Base-by-base conservation (phyloP, 371 early-diverging fungal species). In the Mortierella sp. region DNA sequence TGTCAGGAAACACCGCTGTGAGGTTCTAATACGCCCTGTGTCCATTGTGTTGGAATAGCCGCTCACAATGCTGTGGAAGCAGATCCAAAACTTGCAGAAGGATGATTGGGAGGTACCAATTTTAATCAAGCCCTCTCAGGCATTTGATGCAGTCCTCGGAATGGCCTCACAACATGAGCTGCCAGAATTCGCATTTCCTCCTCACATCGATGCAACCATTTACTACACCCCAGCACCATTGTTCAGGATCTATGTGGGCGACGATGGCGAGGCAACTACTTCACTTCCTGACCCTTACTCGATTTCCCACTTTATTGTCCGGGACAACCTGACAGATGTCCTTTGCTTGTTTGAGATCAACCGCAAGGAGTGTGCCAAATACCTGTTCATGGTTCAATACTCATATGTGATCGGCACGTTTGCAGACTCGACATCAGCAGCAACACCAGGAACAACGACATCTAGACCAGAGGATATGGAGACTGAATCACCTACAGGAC, bases 301-400 rank as follows among this genome's bases (percentile, higher is more conserved):
- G 9, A 85, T 95, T 28, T 83, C 88, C 17, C 88, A 93, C 44
- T 93, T 88, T 77, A 81, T 96, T 40, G 72, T 96, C 52, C 87
- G 90, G 64, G 97, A 97, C 74, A 71, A 90, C 19, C 83, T 92
- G 45, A 64, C 82, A 1, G 97, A 97, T 71, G 90, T 88, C 1
- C 76, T 96, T 24, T 81, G 88, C 39, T 81, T 94, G 48, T 93
- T 93, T 57, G 90, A 92, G 65, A 80, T 86, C 39, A 92, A 92
- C 72, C 92, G 93, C 59, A 91, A 91, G 79, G 94, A 94, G 71
- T 91, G 92, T 67, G 88, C 88, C 45, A 87, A 85, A 54, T 90
- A 88, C 65, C 62, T 93, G 22, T 67, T 91, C 59, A 85, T 83
- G 60, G 78, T 92, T 59, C 82, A 82, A 29, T 80, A 84, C 51